Percentiles rank a stretch among this genome's conserved stretches.
Conservation (phyloP, 768 basidiomycete species). For the Boletus sp. region DNA sequence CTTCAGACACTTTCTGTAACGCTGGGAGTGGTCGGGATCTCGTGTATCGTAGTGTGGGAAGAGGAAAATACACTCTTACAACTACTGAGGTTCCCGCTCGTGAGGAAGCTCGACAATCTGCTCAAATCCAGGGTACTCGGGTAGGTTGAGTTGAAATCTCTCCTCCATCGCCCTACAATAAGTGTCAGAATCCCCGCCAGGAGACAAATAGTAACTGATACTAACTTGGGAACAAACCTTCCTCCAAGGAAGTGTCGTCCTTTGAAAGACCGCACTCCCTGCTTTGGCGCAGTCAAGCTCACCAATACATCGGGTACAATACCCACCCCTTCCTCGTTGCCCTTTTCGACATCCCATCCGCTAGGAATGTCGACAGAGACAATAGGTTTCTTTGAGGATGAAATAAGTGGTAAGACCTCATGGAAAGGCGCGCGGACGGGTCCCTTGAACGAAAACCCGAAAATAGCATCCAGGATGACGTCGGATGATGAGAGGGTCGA, state of each 20-base stretch:
- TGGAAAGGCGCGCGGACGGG: conserved; percentile 91
- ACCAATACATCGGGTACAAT: conserved; percentile 78
- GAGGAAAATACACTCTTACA: conserved; percentile 1
- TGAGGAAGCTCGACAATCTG: conserved; percentile 79
- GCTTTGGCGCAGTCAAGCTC: conserved; percentile 92
- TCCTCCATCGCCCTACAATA: conserved; percentile 59
- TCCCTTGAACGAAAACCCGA: conserved; percentile 95
- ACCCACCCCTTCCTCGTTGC: conserved; percentile 50
- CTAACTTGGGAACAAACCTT: conserved; percentile 85
- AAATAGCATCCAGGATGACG: conserved; percentile 92
- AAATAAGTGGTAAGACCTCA: conserved; percentile 61
- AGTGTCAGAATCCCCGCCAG: not conserved
- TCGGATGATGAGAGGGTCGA: conserved; percentile 58
- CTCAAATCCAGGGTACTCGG: conserved; percentile 69
- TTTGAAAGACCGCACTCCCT: conserved; percentile 71
- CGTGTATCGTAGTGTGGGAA: not conserved
- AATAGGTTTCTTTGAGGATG: conserved; percentile 67
- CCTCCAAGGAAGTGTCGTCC: conserved; percentile 94
- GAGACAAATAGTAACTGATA: not conserved
- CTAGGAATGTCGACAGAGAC: conserved; percentile 95
- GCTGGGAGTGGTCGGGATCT: not conserved
- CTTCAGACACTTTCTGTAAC: not conserved
- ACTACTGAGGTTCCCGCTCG: not conserved
- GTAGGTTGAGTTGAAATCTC: conserved; percentile 76
- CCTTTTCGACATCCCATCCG: conserved; percentile 92